These are phyloP conservation scores for Penstemon davidsonii DNA, from an alignment of 257 asterid species.

Conservation along the genomic window DNA sequence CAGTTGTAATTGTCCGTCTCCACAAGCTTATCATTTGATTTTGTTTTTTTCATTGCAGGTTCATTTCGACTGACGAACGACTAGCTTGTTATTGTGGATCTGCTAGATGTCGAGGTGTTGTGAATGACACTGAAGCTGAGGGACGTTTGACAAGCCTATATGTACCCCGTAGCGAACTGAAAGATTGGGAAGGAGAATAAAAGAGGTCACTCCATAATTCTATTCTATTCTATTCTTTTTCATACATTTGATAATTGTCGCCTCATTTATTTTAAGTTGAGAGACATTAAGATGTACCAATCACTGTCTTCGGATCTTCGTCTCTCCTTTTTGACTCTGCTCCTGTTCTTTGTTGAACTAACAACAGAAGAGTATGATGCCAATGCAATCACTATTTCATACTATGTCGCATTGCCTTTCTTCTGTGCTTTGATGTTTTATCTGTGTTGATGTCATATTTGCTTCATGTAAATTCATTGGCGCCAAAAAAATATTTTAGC, in stretches of 20 bases:
- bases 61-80: constrained; percentile 74
- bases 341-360: background rate
- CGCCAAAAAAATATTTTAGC: too few relatives aligned
- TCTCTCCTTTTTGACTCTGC: constrained; percentile 2
- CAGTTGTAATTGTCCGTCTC: constrained; percentile 17
- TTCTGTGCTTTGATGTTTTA: constrained; percentile 1
- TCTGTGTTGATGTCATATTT: background rate
- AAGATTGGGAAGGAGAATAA: constrained; percentile 80
- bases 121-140: constrained; percentile 84
- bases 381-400: background rate
- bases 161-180: constrained; percentile 67
- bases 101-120: constrained; percentile 89
- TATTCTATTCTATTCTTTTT: background rate
- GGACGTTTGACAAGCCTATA: constrained; percentile 60
- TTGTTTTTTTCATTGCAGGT: constrained; percentile 48
- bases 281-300: too few relatives aligned
- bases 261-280: too few relatives aligned
- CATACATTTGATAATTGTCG: background rate
- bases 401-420: background rate
- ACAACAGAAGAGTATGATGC: constrained; percentile 1
- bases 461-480: too few relatives aligned
- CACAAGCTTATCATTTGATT: constrained; percentile 16
- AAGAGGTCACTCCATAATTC: constrained; percentile 40
- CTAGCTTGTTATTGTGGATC: constrained; percentile 87
- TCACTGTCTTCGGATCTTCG: background rate